phyloP scores from a whole-genome alignment of 192 early-diverging fungal species.

The Backusella circina region DNA sequence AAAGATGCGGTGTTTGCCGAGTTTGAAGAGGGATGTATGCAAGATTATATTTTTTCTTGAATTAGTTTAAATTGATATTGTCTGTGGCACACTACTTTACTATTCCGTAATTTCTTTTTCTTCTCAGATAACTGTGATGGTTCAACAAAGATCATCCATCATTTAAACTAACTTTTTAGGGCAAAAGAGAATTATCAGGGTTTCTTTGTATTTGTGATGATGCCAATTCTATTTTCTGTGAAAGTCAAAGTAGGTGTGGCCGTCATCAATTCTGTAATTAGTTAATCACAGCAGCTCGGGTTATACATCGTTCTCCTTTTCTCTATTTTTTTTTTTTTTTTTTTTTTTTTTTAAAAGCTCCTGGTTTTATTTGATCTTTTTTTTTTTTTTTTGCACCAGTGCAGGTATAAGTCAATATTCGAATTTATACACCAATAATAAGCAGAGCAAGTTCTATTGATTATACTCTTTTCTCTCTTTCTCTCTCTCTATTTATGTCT shows the following conservation, averaged over 20 bases:
- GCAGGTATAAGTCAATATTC: background rate
- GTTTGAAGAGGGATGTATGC: background rate
- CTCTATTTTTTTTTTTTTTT: background rate
- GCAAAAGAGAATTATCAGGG: background rate
- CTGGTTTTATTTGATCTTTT: too few species aligned
- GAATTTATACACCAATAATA: background rate
- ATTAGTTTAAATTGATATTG: conserved; percentile 1
- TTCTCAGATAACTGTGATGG: background rate
- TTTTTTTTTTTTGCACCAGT: background rate
- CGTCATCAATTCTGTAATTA: background rate
- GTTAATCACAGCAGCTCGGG: background rate
- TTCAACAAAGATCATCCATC: background rate
- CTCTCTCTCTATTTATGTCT: background rate
- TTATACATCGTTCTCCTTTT: background rate
- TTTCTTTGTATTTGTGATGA: background rate
- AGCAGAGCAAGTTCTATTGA: background rate
- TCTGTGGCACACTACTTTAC: background rate
- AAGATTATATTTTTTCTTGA: conserved; percentile 1
- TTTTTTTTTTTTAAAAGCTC: too few species aligned
- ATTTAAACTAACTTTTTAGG: background rate
- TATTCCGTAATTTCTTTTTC: background rate
- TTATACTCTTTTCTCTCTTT: background rate
- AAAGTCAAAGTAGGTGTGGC: background rate
- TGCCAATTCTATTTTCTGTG: background rate
- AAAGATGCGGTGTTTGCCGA: background rate